Evolutionary conservation across 1,284 basidiomycete genomes (phyloP), one percentile per base, ranked within the genome.

Genomic region (Pseudozyma tsukubaensis): DNA sequence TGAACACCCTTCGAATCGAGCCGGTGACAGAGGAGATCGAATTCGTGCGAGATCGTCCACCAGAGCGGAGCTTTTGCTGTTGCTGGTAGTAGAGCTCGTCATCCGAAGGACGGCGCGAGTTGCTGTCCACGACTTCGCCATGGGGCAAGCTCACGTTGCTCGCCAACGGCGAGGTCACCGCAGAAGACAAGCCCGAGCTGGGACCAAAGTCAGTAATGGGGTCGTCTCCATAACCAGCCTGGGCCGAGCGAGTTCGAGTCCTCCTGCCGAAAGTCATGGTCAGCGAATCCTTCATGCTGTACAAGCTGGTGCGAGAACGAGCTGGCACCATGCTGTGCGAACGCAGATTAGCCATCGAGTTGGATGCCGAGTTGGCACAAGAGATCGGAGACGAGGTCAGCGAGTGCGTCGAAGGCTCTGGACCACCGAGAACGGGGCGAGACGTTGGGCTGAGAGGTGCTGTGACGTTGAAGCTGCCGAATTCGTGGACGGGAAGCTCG

Each of bases 281-380:
- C 19, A 76, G 51, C n/a, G 72, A 60, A 13, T 76, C 72, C 48
- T 58, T 67, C 57, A 72, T 62, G 34, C 72, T 64, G 45, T 71
- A 65, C n/a, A 71, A 47, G 55, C 59, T 67, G 21, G 51, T 50
- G 47, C 68, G 59, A 19, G 61, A 60, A 37, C 68, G 68, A 16
- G 54, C 36, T 37, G 66, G 57, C 54, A 63, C 42, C 57, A 12
- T 48, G 29, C 12, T 47, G 6, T 50, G 45, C 24, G 56, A 32
- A 9, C 60, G 55, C 55, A 70, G 45, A 24, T 70, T 75, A 19
- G 21, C 40, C 5, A 56, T 39, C 19, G 67, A 75, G 44, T 57
- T 70, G 35, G 43, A 50, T 5, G 67, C 62, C 35, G 72, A 70
- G 36, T 60, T 59, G 40, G 16, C 55, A 2, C 60, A 60, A 35